phyloP scores from a whole-genome alignment of 805 yeast species.

The Metschnikowia kunwiensis region DNA sequence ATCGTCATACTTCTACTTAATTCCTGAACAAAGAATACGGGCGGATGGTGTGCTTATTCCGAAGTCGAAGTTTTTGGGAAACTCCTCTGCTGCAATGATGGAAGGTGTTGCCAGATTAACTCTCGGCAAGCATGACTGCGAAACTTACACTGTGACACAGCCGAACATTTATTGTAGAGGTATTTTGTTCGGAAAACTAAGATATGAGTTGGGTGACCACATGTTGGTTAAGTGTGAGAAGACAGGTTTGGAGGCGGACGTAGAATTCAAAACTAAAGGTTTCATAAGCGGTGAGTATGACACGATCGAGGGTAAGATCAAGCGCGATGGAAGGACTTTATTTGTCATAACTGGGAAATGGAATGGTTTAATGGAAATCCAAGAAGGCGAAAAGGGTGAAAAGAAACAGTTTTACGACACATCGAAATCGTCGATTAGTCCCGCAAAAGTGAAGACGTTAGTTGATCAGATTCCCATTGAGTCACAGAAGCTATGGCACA shows the following conservation, averaged over 20 bases:
- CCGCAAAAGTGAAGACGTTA: slow-evolving; percentile 74
- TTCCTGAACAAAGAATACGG: slow-evolving; percentile 76
- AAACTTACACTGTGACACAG: slow-evolving; percentile 80
- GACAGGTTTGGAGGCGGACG: slow-evolving; percentile 63
- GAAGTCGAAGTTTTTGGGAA: slow-evolving; percentile 84
- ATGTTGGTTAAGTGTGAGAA: slow-evolving; percentile 67
- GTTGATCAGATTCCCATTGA: slow-evolving; percentile 79
- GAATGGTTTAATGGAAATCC: slow-evolving; percentile 80
- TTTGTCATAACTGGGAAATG: slow-evolving; percentile 85
- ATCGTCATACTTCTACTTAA: slow-evolving; percentile 84
- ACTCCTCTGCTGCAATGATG: slow-evolving; percentile 96
- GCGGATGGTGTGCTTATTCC: slow-evolving; percentile 91
- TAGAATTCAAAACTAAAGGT: slow-evolving; percentile 94
- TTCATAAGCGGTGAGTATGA: slow-evolving; percentile 90
- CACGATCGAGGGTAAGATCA: slow-evolving; percentile 69
- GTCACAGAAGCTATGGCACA: slow-evolving; percentile 78
- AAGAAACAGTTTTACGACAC: slow-evolving; percentile 47
- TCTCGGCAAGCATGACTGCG: slow-evolving; percentile 61
- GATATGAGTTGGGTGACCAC: slow-evolving; percentile 90
- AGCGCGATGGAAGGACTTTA: slow-evolving; percentile 43
- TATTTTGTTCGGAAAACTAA: slow-evolving; percentile 83
- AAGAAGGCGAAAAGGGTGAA: slow-evolving; percentile 43
- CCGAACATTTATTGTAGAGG: slow-evolving; percentile 97
- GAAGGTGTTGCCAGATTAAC: slow-evolving; percentile 79
- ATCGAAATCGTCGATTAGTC: slow-evolving; percentile 44